A percentile compares a stretch with the other conserved stretches of the same genome.
These are phyloP conservation scores for Arachis stenosperma DNA, from an alignment of 306 rosid species.

Conservation along the genomic window DNA sequence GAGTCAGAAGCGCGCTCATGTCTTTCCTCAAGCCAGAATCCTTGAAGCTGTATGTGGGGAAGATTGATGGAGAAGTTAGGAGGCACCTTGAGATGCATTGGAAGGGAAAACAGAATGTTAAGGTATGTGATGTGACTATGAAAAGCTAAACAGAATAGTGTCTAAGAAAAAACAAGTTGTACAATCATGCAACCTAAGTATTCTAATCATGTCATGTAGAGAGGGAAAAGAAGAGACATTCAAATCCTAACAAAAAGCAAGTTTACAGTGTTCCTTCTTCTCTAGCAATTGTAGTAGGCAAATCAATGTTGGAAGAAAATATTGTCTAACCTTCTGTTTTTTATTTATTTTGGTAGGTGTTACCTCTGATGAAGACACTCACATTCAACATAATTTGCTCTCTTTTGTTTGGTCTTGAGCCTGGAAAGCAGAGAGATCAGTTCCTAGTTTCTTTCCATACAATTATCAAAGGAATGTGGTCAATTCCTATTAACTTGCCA, in stretches of 20 bases:
- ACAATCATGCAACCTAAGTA: too few relatives aligned
- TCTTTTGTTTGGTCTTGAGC: conserved; percentile 67
- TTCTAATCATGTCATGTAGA: not conserved
- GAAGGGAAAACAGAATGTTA: conserved; percentile 62
- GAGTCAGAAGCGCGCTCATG: conserved; percentile 65
- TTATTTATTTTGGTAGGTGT: conserved; percentile 48
- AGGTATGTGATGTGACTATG: conserved; percentile 29
- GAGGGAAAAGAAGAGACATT: not conserved
- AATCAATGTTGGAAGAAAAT: not conserved
- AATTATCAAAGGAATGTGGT: conserved; percentile 67
- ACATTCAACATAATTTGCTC: conserved; percentile 75
- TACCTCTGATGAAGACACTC: conserved; percentile 74
- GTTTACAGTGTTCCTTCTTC: not conserved
- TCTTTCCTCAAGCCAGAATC: conserved; percentile 81
- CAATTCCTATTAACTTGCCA: conserved; percentile 69
- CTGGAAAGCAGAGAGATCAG: conserved; percentile 58
- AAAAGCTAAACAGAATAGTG: too few relatives aligned
- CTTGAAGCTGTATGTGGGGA: conserved; percentile 61
- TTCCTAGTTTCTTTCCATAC: conserved; percentile 46
- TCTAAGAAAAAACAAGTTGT: too few relatives aligned
- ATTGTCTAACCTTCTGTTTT: not conserved
- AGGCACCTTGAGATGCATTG: conserved; percentile 68
- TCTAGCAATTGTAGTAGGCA: not conserved
- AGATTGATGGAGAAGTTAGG: conserved; percentile 65
- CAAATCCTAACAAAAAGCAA: not conserved